phyloP scores from a whole-genome alignment of 208 protist genomes.

The Trypanosoma melophagium region DNA sequence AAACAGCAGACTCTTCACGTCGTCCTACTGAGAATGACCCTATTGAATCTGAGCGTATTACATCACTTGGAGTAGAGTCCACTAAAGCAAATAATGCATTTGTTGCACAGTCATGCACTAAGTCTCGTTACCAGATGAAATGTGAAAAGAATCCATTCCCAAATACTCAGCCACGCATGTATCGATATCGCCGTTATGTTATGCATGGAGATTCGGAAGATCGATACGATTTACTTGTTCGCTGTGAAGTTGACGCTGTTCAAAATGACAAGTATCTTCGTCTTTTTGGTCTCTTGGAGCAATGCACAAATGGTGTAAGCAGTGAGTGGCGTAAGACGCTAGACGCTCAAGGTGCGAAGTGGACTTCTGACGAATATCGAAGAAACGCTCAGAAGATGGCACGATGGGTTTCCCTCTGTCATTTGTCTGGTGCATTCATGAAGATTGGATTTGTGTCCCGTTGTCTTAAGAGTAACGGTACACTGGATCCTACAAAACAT shows the following conservation, averaged over 20 bases:
- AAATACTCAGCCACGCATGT: conserved; percentile 67
- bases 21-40: conserved; percentile 63
- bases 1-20: conserved; percentile 55
- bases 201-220: conserved; percentile 66
- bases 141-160: conserved; percentile 64
- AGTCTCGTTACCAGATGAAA: conserved; percentile 50
- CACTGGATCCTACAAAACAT: conserved; percentile 50
- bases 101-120: conserved; percentile 50
- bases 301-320: conserved; percentile 28
- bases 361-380: conserved; percentile 62
- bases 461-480: conserved; percentile 30
- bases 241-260: conserved; percentile 81
- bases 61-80: conserved; percentile 67
- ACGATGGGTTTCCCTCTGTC: conserved; percentile 84
- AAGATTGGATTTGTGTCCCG: conserved; percentile 85
- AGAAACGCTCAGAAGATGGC: conserved; percentile 77
- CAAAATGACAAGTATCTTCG: conserved; percentile 57
- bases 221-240: conserved; percentile 85
- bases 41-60: conserved; percentile 53
- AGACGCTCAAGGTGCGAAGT: conserved; percentile 45
- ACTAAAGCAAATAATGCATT: conserved; percentile 75
- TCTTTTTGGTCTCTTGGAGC: conserved; percentile 83
- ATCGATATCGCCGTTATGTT: conserved; percentile 82
- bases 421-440: conserved; percentile 72
- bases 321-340: conserved; percentile 60